These are phyloP conservation scores for Phalaenopsis equestris DNA, from an alignment of 106 monocot genomes.

Conservation along the genomic window DNA sequence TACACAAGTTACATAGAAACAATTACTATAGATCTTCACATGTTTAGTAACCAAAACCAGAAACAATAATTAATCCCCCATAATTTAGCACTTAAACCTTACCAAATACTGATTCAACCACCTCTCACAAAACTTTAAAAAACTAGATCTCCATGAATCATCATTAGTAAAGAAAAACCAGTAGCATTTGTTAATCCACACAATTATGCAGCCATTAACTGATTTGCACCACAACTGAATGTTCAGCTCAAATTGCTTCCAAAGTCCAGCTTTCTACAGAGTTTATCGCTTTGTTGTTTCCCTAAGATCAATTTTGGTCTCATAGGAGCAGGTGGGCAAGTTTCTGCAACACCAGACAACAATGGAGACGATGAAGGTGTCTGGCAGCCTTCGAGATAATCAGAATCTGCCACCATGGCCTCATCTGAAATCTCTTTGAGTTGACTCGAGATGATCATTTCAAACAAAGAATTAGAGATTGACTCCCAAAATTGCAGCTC, in stretches of 20 bases:
- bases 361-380: not conserved
- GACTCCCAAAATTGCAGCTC: not conserved
- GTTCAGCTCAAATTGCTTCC: not conserved
- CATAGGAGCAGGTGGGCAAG: too few species aligned
- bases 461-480: not conserved
- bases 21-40: not conserved
- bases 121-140: too few species aligned
- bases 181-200: too few species aligned
- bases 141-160: too few species aligned
- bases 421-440: not conserved
- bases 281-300: not conserved
- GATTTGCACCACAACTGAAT: not conserved
- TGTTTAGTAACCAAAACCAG: not conserved
- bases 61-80: not conserved
- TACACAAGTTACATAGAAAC: not conserved
- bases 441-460: not conserved
- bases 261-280: slow-evolving; percentile 2
- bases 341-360: too few species aligned
- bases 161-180: too few species aligned
- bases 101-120: too few species aligned
- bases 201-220: too few species aligned
- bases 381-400: not conserved
- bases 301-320: not conserved
- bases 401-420: not conserved
- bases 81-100: not conserved